Evolutionary conservation across 1,139 yeast genomes (phyloP).

Genomic region (Hansenula sp.): DNA sequence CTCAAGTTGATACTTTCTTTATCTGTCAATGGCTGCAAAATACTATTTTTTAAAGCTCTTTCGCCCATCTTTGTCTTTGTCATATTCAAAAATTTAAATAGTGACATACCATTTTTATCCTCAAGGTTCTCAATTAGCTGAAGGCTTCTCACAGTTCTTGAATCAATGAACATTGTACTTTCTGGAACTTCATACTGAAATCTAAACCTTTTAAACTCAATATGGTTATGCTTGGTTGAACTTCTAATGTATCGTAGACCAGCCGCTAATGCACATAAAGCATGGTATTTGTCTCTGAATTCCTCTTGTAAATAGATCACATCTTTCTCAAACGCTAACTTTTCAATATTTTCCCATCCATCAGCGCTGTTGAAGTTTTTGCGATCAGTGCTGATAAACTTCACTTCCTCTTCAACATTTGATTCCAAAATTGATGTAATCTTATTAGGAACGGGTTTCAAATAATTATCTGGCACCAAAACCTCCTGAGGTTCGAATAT

Average conservation of each 20-base stretch:
- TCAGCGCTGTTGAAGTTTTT: conserved; percentile 24
- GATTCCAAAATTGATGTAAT: conserved; percentile 33
- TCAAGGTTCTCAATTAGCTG: conserved; percentile 34
- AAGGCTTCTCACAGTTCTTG: conserved; percentile 31
- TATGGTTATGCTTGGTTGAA: conserved; percentile 1
- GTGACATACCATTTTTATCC: conserved; percentile 27
- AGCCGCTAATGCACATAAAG: conserved; percentile 34
- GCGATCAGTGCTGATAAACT: conserved; percentile 22
- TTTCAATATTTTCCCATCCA: conserved; percentile 23
- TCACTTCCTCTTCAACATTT: conserved; percentile 27
- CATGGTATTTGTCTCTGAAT: conserved; percentile 24
- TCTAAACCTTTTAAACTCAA: conserved; percentile 28
- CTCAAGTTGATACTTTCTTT: conserved; percentile 30
- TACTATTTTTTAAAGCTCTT: conserved; percentile 33
- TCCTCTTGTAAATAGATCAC: conserved; percentile 19
- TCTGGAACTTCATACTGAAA: conserved; percentile 36
- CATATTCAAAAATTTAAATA: conserved; percentile 32
- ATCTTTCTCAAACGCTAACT: conserved; percentile 20
- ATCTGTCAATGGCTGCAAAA: conserved; percentile 43
- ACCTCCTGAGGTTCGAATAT: conserved; percentile 35
- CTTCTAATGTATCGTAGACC: conserved; percentile 24
- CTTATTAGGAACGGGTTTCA: conserved; percentile 28
- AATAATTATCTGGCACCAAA: conserved; percentile 29
- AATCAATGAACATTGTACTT: conserved; percentile 38
- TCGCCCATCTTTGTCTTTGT: conserved; percentile 45